Conservation (phyloP, 1,284 basidiomycete genomes). For the Pisolithus thermaeus region DNA sequence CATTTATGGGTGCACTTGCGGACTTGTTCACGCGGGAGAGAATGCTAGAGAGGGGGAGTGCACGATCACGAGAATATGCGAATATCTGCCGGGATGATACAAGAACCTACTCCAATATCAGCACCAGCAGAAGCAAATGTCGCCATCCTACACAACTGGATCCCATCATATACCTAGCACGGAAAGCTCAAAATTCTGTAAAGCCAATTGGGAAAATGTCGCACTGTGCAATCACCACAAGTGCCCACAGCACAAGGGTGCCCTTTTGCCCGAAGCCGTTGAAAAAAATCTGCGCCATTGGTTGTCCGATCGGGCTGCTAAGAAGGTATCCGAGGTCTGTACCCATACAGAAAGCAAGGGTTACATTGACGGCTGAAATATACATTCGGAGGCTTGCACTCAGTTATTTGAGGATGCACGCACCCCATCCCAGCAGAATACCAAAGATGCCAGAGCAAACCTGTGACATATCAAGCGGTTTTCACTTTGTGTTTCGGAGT, state of each 20-base stretch:
- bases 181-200: not conserved
- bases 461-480: constrained; percentile 5
- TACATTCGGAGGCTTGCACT: not conserved
- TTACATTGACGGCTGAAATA: constrained; percentile 18
- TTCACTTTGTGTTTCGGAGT: not conserved
- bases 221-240: constrained; percentile 25
- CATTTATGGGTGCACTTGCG: constrained; percentile 29
- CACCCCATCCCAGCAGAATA: constrained; percentile 21
- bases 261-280: constrained; percentile 21
- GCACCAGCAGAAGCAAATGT: constrained; percentile 20
- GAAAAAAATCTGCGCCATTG: constrained; percentile 31
- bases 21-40: constrained; percentile 19
- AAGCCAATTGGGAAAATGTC: not conserved
- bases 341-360: constrained; percentile 31
- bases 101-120: constrained; percentile 18
- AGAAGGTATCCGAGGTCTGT: constrained; percentile 33
- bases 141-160: constrained; percentile 21
- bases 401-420: not conserved
- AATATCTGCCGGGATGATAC: constrained; percentile 54
- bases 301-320: constrained; percentile 35
- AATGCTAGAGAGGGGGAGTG: constrained; percentile 17
- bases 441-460: constrained; percentile 14
- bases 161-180: constrained; percentile 44
- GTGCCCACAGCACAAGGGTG: constrained; percentile 18
- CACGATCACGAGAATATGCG: constrained; percentile 45